Conservation (phyloP, 2,329 filamentous ascomycete genomes). For the Neofusicoccum umdonicola region DNA sequence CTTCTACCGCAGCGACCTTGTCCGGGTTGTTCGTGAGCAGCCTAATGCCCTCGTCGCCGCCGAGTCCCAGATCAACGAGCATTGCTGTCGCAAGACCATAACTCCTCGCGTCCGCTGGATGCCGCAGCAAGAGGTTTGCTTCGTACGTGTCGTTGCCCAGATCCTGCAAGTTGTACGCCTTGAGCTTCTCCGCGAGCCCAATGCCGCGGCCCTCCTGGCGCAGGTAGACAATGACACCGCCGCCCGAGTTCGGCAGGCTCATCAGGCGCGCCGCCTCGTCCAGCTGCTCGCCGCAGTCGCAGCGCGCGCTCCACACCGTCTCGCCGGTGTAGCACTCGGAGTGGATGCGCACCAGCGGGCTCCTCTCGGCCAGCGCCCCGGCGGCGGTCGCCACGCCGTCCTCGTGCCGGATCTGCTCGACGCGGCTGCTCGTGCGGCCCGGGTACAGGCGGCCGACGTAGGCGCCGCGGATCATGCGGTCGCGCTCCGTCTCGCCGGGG, state of each 20-base stretch:
- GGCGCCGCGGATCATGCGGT: slow-evolving; percentile 90
- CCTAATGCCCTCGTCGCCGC: slow-evolving; percentile 67
- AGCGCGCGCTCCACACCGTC: slow-evolving; percentile 96
- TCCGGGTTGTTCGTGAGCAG: slow-evolving; percentile 96
- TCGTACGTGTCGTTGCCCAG: slow-evolving; percentile 96
- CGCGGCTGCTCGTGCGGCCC: slow-evolving; percentile 73
- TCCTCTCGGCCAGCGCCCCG: slow-evolving; percentile 31
- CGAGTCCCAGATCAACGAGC: slow-evolving; percentile 76
- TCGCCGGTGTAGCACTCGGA: slow-evolving; percentile 98
- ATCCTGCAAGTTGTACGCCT: slow-evolving; percentile 97
- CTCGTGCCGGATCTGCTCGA: slow-evolving; percentile 51
- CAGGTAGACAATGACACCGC: slow-evolving; percentile 92
- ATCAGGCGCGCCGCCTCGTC: slow-evolving; percentile 95
- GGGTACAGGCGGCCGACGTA: slow-evolving; percentile 87
- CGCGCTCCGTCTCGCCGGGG: slow-evolving; percentile 78
- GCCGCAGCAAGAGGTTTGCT: slow-evolving; percentile 84
- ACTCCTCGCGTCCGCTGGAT: slow-evolving; percentile 90
- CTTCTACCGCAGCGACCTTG: slow-evolving; percentile 92
- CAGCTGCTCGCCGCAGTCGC: slow-evolving; percentile 95
- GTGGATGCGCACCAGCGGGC: slow-evolving; percentile 89
- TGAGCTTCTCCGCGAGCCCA: slow-evolving; percentile 89
- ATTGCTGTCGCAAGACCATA: slow-evolving; percentile 98
- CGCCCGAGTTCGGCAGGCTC: slow-evolving; percentile 65
- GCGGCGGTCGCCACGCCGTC: slow-evolving; percentile 25
- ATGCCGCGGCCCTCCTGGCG: slow-evolving; percentile 96